Conservation (phyloP, 169 alveolate genomes). For the Eimeria necatrix region DNA sequence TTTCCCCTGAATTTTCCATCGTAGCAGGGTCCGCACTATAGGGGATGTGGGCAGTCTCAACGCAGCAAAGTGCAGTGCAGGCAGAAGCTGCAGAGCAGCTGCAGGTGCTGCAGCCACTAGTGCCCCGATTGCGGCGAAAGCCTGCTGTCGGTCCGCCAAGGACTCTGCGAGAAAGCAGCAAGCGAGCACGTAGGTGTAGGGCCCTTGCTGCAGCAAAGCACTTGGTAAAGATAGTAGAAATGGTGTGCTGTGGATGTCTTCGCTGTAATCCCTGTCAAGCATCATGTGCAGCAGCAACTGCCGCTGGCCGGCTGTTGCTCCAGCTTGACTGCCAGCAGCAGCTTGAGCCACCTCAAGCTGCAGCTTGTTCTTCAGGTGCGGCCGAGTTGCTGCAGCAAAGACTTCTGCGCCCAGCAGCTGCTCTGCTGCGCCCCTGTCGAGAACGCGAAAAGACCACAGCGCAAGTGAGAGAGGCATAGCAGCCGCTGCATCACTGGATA, state of each 20-base stretch:
- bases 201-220: slow-evolving; percentile 44
- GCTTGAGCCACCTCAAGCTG: neutral
- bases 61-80: slow-evolving; percentile 45
- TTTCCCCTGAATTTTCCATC: neutral
- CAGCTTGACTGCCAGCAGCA: neutral
- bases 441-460: slow-evolving; percentile 21
- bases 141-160: slow-evolving; percentile 22
- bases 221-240: slow-evolving; percentile 3
- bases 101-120: neutral
- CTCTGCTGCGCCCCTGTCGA: slow-evolving; percentile 41
- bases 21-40: neutral
- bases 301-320: neutral
- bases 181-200: neutral
- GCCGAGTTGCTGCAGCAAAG: neutral
- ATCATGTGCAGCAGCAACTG: neutral
- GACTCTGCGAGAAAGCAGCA: slow-evolving; percentile 29
- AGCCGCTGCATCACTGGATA: slow-evolving; percentile 2
- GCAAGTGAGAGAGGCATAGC: neutral
- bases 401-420: neutral
- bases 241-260: neutral
- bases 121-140: neutral
- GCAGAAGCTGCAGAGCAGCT: neutral
- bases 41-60: slow-evolving; percentile 9
- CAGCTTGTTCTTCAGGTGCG: neutral
- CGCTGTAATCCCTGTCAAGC: neutral